Evolutionary conservation across 352 stramenopile species (phyloP).

Genomic region (Pythium dissotocum): DNA sequence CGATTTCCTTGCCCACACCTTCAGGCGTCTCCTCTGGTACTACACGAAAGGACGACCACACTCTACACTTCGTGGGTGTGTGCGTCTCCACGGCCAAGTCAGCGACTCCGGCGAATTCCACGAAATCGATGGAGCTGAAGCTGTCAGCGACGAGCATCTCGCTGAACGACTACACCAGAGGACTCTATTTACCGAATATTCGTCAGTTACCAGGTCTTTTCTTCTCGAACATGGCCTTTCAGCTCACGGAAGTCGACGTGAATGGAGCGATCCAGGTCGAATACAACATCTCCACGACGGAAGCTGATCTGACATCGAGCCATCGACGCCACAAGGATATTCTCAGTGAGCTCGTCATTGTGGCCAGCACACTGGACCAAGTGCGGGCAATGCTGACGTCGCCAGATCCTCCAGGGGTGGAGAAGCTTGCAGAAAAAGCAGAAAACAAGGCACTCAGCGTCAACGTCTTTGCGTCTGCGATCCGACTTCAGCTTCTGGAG

Average conservation of each 20-base stretch:
- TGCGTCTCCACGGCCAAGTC: conserved; percentile 11
- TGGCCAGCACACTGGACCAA: conserved; percentile 37
- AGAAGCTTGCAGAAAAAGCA: neutral
- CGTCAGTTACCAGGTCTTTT: conserved; percentile 5
- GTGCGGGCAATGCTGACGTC: conserved; percentile 39
- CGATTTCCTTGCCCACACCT: neutral
- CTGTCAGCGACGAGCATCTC: conserved; percentile 13
- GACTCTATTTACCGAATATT: neutral
- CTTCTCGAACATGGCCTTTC: conserved; percentile 14
- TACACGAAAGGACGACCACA: neutral
- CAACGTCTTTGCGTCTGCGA: conserved; percentile 4
- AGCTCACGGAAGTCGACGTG: conserved; percentile 13
- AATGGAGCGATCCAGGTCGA: neutral
- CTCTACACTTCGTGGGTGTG: conserved; percentile 12
- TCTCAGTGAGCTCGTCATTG: conserved; percentile 25
- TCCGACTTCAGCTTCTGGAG: conserved; percentile 14
- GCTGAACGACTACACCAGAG: conserved; percentile 9
- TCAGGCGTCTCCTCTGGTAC: neutral
- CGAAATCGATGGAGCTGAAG: conserved; percentile 25
- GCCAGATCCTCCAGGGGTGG: neutral
- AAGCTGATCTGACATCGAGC: conserved; percentile 12
- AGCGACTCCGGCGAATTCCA: neutral
- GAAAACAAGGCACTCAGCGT: conserved; percentile 4
- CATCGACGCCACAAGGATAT: conserved; percentile 15
- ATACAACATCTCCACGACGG: conserved; percentile 8